phyloP scores from a whole-genome alignment of 345 rosid species.

The Gossypium herbaceum region DNA sequence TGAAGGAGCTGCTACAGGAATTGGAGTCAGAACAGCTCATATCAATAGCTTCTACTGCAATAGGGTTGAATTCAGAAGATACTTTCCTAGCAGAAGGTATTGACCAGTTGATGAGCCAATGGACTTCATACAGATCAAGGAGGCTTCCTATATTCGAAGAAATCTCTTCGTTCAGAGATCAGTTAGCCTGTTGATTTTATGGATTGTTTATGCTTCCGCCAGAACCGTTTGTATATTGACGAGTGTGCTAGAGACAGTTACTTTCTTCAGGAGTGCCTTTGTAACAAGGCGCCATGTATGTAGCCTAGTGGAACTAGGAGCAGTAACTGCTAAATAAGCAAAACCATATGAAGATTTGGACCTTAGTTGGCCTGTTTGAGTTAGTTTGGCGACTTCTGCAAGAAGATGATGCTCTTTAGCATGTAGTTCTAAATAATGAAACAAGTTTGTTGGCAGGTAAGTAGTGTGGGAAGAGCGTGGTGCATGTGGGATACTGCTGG shows the following conservation, averaged over 20 bases:
- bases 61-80: conserved; percentile 35
- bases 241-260: neutral
- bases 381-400: neutral
- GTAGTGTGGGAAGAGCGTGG: neutral
- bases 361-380: neutral
- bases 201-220: conserved; percentile 1
- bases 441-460: no score
- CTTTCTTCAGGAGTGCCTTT: neutral
- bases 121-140: conserved; percentile 62
- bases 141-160: conserved; percentile 28
- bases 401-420: neutral
- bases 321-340: neutral
- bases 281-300: neutral
- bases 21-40: conserved; percentile 19
- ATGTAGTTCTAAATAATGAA: neutral
- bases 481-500: neutral
- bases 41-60: neutral
- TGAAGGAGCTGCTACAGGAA: conserved; percentile 44
- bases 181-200: conserved; percentile 58
- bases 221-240: neutral
- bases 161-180: conserved; percentile 79
- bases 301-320: neutral
- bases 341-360: neutral
- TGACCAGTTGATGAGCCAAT: conserved; percentile 55
- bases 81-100: conserved; percentile 50